Percentiles rank a stretch among this genome's conserved stretches.
Conservation (phyloP, 345 rosid genomes). For the Eutrema heterophyllum region DNA sequence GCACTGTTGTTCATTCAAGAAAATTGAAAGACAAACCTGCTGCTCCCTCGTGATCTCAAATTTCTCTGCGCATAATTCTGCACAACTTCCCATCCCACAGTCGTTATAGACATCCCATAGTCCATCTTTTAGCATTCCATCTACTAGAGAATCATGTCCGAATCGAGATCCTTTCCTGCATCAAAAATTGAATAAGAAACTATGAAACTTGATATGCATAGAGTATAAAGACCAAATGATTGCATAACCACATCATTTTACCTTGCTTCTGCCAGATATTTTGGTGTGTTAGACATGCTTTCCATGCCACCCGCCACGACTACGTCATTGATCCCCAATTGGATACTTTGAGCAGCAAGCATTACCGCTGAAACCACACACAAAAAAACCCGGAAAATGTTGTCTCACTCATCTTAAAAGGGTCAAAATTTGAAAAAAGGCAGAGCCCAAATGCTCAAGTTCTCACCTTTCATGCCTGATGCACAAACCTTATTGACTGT, state of each 20-base stretch:
- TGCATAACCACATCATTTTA: slow-evolving; percentile 14
- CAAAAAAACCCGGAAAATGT: background rate
- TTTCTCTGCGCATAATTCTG: slow-evolving; percentile 86
- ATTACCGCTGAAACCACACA: slow-evolving; percentile 59
- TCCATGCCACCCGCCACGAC: slow-evolving; percentile 99
- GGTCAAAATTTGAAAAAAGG: background rate
- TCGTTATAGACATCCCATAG: slow-evolving; percentile 95
- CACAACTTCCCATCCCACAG: slow-evolving; percentile 94
- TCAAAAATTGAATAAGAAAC: slow-evolving; percentile 25
- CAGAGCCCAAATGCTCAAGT: background rate
- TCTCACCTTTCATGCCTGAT: slow-evolving; percentile 95
- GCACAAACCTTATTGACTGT: slow-evolving; percentile 98
- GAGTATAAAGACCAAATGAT: background rate
- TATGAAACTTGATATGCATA: background rate
- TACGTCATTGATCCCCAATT: slow-evolving; percentile 83
- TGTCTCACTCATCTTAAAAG: background rate
- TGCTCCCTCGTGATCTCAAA: slow-evolving; percentile 73
- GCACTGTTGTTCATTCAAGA: background rate
- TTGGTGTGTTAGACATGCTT: slow-evolving; percentile 95
- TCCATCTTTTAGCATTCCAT: slow-evolving; percentile 97
- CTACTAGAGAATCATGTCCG: slow-evolving; percentile 89
- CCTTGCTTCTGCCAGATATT: slow-evolving; percentile 94
- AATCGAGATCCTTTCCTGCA: slow-evolving; percentile 95
- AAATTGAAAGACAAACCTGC: slow-evolving; percentile 41
- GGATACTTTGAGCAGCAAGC: slow-evolving; percentile 95